Base-by-base conservation (phyloP, 106 monocot genomes). In the Dioscorea dumetorum region DNA sequence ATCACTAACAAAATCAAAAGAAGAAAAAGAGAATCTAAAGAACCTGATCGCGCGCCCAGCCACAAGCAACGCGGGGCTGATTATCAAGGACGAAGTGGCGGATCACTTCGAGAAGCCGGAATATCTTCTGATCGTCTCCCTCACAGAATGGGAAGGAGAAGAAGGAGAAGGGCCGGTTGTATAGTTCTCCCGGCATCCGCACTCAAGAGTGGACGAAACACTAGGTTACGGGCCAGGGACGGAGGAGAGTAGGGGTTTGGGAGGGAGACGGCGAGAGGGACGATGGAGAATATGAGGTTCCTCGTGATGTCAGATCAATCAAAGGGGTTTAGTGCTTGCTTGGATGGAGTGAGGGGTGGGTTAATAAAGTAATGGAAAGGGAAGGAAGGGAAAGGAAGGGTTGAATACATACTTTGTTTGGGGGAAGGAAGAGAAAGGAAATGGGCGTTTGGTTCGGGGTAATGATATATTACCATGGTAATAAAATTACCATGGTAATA, bases 11-110 rank as follows among this genome's bases (percentile, higher is more conserved):
- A 33, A 34, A 63, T 33, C 24, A 22, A 58, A 58, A 58, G 58
- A 58, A 20, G n/a, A 1, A 50, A 9, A 11, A 49, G 34, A 19
- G 22, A 21, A 24, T 15, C 57, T 18, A n/a, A n/a, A 67, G 10
- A 19, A 91, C 91, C 91, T 95, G 91, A 69, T 95, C 95, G 16
- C 95, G 87, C 16, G 91, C 95, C 95, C 95, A 95, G 1, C 95
- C 95, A 41, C 95, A 91, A 13, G 95, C 95, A 16, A 95, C 95
- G 8, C 95, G 77, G 31, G 91, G 81, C 74, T 91, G 83, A 8
- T 85, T 91, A 24, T 79, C 72, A 22, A 94, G 62, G 22, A 73
- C 48, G 76, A 88, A 86, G 75, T 91, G 91, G 49, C 68, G 70
- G 32, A 88, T 71, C 8, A 91, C 95, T 28, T 83, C 88, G 31